Evolutionary conservation across 1,284 basidiomycete genomes (phyloP).

Genomic region (Apiotrichum sp.): DNA sequence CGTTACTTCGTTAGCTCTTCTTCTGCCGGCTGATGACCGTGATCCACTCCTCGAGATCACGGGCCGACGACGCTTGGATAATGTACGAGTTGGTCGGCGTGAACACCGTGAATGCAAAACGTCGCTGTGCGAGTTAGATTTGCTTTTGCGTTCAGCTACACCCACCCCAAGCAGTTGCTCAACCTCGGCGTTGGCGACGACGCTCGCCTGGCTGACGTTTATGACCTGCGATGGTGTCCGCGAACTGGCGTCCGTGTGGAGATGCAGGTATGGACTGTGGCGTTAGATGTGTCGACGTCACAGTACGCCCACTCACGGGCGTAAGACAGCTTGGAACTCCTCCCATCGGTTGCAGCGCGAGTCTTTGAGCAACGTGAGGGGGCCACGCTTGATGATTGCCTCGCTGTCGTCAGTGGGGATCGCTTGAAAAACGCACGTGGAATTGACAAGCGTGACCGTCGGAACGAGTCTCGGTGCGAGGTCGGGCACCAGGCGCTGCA

Average conservation of each 20-base stretch:
- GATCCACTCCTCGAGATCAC: conserved; percentile 77
- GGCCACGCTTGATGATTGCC: conserved; percentile 73
- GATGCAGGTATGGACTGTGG: conserved; percentile 75
- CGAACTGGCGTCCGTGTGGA: conserved; percentile 62
- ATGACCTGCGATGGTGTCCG: conserved; percentile 78
- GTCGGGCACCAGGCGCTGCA: conserved; percentile 51
- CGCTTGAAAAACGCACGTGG: not conserved
- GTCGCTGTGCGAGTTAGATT: conserved; percentile 54
- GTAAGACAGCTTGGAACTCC: conserved; percentile 78
- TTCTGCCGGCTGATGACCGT: conserved; percentile 32
- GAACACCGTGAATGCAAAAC: conserved; percentile 77
- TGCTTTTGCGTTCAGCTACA: not conserved
- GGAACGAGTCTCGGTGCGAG: conserved; percentile 40
- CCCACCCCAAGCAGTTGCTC: conserved; percentile 77
- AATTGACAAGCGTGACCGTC: conserved; percentile 14
- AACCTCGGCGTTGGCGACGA: conserved; percentile 80
- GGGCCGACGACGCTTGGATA: conserved; percentile 66
- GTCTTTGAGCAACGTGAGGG: conserved; percentile 70
- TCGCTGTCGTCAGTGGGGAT: conserved; percentile 53
- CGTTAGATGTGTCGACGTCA: not conserved
- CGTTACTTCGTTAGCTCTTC: not conserved
- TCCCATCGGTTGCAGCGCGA: conserved; percentile 75
- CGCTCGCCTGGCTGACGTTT: conserved; percentile 74
- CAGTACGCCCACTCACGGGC: conserved; percentile 54
- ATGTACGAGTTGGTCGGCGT: conserved; percentile 85